A percentile compares a stretch with the other conserved stretches of the same genome.
Conservation (phyloP, 805 yeast genomes). For the Saturnispora quitensis region DNA sequence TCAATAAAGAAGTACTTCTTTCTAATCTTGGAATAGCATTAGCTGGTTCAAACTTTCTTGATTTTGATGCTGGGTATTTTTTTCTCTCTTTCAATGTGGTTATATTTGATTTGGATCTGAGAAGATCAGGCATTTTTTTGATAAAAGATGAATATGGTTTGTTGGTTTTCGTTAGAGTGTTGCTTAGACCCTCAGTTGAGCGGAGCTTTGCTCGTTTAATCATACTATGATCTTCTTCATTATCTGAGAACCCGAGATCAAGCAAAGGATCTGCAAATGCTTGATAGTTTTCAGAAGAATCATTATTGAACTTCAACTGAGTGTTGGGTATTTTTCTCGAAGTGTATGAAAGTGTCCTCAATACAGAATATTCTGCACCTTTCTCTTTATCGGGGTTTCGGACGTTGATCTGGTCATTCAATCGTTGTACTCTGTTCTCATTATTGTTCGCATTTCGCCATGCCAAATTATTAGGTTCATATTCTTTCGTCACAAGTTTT, state of each 20-base stretch:
- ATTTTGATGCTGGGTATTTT: not conserved
- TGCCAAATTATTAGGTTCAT: not conserved
- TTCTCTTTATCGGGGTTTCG: not conserved
- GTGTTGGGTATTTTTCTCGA: not conserved
- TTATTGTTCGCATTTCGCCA: not conserved
- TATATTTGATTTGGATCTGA: not conserved
- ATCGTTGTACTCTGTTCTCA: not conserved
- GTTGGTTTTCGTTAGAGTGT: not conserved
- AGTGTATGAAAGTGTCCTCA: not conserved
- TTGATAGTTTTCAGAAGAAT: not conserved
- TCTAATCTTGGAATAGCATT: not conserved
- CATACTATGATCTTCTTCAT: not conserved
- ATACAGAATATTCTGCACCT: not conserved
- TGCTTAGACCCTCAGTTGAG: not conserved
- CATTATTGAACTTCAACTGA: not conserved
- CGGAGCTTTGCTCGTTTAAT: not conserved
- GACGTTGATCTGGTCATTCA: not conserved
- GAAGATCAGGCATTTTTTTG: not conserved
- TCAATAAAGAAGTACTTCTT: slow-evolving; percentile 1
- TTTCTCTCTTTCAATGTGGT: not conserved
- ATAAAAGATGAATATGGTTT: not conserved
- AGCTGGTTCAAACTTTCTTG: not conserved
- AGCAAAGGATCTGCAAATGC: slow-evolving; percentile 5
- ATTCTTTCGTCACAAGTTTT: not conserved
- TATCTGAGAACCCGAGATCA: slow-evolving; percentile 3